A percentile compares a stretch with the other conserved stretches of the same genome.
phyloP scores from a whole-genome alignment of 805 yeast genomes.

The Suhomyces canberraensis region DNA sequence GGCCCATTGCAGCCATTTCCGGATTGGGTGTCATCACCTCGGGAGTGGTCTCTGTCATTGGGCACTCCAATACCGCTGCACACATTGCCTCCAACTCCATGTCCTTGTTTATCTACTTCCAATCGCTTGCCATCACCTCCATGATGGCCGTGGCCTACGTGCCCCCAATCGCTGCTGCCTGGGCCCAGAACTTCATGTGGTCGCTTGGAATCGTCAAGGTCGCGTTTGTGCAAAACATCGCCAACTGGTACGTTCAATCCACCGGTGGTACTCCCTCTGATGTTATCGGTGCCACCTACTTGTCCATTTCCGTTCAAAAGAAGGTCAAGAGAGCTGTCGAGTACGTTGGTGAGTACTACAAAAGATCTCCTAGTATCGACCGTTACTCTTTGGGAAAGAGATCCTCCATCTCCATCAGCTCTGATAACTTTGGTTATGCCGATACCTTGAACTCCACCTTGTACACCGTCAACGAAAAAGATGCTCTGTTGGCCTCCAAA shows the following conservation, averaged over 20 bases:
- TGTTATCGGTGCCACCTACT: constrained; percentile 58
- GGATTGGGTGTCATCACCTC: constrained; percentile 86
- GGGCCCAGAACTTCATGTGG: constrained; percentile 98
- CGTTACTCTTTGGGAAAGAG: constrained; percentile 17
- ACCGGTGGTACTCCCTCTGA: constrained; percentile 90
- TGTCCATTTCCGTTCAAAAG: constrained; percentile 86
- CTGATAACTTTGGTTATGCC: constrained; percentile 44
- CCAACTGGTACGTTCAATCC: constrained; percentile 92
- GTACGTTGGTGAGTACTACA: constrained; percentile 9
- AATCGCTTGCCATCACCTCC: constrained; percentile 83
- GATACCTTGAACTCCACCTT: constrained; percentile 43
- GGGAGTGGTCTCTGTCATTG: constrained; percentile 80
- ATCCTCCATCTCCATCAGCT: constrained; percentile 34
- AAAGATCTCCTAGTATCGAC: neutral
- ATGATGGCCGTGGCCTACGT: constrained; percentile 93
- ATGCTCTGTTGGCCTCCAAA: constrained; percentile 54
- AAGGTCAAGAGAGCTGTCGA: constrained; percentile 25
- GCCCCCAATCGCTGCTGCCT: constrained; percentile 96
- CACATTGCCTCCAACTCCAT: constrained; percentile 96
- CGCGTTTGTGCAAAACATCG: constrained; percentile 73
- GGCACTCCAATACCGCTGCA: constrained; percentile 90
- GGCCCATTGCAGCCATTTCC: constrained; percentile 94
- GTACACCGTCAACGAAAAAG: constrained; percentile 72
- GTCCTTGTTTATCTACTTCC: constrained; percentile 90
- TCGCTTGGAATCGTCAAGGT: constrained; percentile 85